Percentiles rank a stretch among this genome's conserved stretches.
These are phyloP conservation scores for Penicillium crustosum DNA, from an alignment of 2,329 filamentous ascomycete genomes.

Conservation along the genomic window DNA sequence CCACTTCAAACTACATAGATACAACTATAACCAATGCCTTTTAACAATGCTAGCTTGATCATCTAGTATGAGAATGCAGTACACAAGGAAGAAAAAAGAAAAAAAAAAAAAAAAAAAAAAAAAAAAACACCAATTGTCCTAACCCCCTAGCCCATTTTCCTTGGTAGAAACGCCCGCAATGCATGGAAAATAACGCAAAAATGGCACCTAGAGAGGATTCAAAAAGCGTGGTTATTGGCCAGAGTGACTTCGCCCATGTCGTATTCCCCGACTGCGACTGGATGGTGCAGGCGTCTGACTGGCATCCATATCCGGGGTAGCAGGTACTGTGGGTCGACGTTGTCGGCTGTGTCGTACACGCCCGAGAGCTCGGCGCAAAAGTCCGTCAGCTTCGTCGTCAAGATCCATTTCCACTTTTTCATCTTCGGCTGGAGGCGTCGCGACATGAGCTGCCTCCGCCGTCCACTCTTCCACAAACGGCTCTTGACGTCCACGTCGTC, in stretches of 20 bases:
- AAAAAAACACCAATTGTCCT: not conserved
- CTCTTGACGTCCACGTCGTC: conserved; percentile 28
- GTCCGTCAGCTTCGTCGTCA: conserved; percentile 45
- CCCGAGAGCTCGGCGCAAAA: conserved; percentile 42
- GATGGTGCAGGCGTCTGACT: conserved; percentile 23
- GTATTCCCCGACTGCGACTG: conserved; percentile 20
- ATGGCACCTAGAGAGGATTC: not conserved
- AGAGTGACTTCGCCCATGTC: conserved; percentile 22
- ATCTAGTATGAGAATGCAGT: not conserved
- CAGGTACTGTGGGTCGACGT: conserved; percentile 16
- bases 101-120: not conserved
- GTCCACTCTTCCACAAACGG: conserved; percentile 37
- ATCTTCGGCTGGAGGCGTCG: conserved; percentile 28
- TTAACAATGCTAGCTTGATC: not conserved
- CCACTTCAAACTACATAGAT: not conserved
- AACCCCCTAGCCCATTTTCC: not conserved
- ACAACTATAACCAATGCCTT: not conserved
- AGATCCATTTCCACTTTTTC: conserved; percentile 44
- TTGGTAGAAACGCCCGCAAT: conserved; percentile 14
- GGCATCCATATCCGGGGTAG: conserved; percentile 24
- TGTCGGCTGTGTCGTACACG: conserved; percentile 30
- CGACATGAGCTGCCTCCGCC: conserved; percentile 36
- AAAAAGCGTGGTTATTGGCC: conserved; percentile 13
- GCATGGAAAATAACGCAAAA: conserved; percentile 11
- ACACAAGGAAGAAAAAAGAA: no score